These are phyloP conservation scores for Ustilago trichophora DNA, from an alignment of 1,284 basidiomycete genomes.

Conservation along the genomic window DNA sequence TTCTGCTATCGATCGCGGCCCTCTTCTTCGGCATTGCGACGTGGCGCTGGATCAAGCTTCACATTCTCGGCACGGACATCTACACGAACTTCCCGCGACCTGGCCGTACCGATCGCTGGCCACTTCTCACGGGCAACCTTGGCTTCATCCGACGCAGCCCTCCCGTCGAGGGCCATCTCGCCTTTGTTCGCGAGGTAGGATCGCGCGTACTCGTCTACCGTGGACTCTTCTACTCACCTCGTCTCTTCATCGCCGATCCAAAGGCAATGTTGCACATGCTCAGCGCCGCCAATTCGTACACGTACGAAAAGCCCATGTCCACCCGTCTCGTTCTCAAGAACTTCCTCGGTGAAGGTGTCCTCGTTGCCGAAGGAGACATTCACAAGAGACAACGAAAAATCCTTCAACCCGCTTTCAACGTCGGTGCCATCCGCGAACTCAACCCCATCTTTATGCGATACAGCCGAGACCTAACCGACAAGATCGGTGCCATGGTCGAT, in stretches of 20 bases:
- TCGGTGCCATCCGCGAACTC: constrained; percentile 52
- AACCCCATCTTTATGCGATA: constrained; percentile 53
- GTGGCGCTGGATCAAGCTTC: constrained; percentile 20
- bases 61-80: constrained; percentile 31
- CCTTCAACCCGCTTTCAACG: constrained; percentile 59
- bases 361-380: constrained; percentile 58
- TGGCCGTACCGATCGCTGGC: constrained; percentile 14
- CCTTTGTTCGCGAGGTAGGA: constrained; percentile 21
- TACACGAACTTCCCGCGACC: constrained; percentile 36
- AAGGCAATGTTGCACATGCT: constrained; percentile 58
- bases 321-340: constrained; percentile 39
- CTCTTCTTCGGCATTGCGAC: constrained; percentile 3
- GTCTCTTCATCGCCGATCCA: constrained; percentile 57
- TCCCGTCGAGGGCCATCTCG: constrained; percentile 39
- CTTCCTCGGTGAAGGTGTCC: constrained; percentile 59
- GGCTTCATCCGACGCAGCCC: constrained; percentile 29
- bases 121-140: constrained; percentile 31
- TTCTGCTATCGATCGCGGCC: neutral
- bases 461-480: constrained; percentile 20
- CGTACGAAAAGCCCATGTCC: constrained; percentile 55
- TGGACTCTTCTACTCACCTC: constrained; percentile 56
- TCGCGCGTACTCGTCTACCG: constrained; percentile 55
- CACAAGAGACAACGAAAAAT: constrained; percentile 60
- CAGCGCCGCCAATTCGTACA: constrained; percentile 54
- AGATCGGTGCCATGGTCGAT: constrained; percentile 45